Percentiles rank a stretch among this genome's conserved stretches.
phyloP scores from a whole-genome alignment of 305 asterid genomes.

The Coffea humblotiana region DNA sequence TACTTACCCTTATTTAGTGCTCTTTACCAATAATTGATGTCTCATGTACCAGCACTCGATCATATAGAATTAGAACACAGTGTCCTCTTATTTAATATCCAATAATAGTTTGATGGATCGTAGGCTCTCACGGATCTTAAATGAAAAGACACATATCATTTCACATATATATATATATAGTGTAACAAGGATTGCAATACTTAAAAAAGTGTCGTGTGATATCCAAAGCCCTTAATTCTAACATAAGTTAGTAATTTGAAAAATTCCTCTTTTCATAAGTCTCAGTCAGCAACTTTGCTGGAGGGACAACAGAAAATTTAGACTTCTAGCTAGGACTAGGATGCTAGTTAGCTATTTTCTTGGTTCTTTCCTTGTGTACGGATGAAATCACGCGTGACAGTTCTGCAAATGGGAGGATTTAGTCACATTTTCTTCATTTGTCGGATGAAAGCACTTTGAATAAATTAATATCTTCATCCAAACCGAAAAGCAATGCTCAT shows the following conservation, averaged over 20 bases:
- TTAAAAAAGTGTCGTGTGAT: too few relatives aligned
- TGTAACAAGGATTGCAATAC: too few relatives aligned
- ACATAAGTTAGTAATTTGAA: neutral
- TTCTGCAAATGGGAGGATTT: constrained; percentile 7
- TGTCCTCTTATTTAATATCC: too few relatives aligned
- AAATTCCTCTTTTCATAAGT: neutral
- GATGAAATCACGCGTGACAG: constrained; percentile 11
- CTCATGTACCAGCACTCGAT: too few relatives aligned
- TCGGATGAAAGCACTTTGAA: neutral
- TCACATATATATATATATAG: too few relatives aligned
- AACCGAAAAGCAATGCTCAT: neutral
- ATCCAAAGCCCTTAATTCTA: neutral
- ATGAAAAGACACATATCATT: too few relatives aligned
- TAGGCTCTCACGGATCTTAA: too few relatives aligned
- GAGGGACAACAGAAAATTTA: constrained; percentile 3
- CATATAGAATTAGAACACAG: too few relatives aligned
- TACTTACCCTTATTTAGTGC: too few relatives aligned
- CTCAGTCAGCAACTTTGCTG: constrained; percentile 19
- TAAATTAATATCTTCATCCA: constrained; percentile 4
- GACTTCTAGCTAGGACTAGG: neutral
- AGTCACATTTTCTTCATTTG: constrained; percentile 8
- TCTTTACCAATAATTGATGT: too few relatives aligned
- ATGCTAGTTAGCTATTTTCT: neutral
- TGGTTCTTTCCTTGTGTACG: neutral
- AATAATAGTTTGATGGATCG: too few relatives aligned